Conservation (phyloP, 2,329 filamentous ascomycete genomes). For the Helminthosporium solani region DNA sequence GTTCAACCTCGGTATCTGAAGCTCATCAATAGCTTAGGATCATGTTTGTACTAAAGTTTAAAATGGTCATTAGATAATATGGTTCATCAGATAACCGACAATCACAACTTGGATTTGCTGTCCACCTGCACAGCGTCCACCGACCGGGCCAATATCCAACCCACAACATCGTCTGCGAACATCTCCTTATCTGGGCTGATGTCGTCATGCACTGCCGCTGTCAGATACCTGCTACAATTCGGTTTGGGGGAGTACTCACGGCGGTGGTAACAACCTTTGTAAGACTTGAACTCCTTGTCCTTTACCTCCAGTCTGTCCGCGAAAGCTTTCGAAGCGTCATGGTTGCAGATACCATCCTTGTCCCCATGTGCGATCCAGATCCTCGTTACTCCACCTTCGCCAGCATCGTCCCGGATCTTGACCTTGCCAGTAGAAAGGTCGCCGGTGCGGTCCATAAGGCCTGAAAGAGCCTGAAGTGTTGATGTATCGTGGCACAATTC, state of each 20-base stretch:
- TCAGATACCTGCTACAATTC: background rate
- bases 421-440: conserved; percentile 60
- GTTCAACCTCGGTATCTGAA: too few species aligned
- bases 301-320: conserved; percentile 58
- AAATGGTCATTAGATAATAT: too few species aligned
- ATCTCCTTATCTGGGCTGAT: conserved; percentile 36
- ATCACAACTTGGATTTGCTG: conserved; percentile 37
- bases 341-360: conserved; percentile 69
- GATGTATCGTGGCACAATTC: conserved; percentile 77
- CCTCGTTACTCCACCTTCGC: conserved; percentile 59
- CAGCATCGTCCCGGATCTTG: conserved; percentile 42
- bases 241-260: conserved; percentile 38
- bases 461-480: conserved; percentile 77
- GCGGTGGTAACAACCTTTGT: conserved; percentile 78
- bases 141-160: conserved; percentile 39
- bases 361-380: conserved; percentile 77
- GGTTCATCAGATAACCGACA: too few species aligned
- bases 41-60: too few species aligned
- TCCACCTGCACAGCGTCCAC: conserved; percentile 32
- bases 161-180: conserved; percentile 38
- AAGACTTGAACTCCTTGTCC: conserved; percentile 71
- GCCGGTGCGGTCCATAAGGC: conserved; percentile 72
- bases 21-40: too few species aligned
- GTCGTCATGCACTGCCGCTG: conserved; percentile 41
- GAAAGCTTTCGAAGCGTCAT: conserved; percentile 64